phyloP scores from a whole-genome alignment of 1,139 yeast genomes.

The Yamadazyma jaroonii region DNA sequence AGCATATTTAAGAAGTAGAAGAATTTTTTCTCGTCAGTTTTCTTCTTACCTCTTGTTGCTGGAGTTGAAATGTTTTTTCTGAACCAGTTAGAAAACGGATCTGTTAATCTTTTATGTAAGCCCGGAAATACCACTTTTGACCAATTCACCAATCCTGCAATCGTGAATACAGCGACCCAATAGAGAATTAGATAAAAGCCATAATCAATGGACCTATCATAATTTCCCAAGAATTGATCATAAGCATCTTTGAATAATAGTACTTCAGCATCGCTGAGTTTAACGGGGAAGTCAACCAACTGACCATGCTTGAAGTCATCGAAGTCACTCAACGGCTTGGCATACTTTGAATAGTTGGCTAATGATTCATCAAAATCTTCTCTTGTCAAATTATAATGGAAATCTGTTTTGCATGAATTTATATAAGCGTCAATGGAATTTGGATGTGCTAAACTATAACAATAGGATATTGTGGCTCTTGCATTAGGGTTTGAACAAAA shows the following conservation, averaged over 20 bases:
- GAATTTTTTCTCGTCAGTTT: constrained; percentile 25
- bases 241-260: constrained; percentile 22
- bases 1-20: constrained; percentile 32
- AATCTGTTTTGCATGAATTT: constrained; percentile 23
- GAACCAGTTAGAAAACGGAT: constrained; percentile 23
- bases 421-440: constrained; percentile 24
- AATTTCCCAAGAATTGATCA: constrained; percentile 40
- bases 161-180: constrained; percentile 28
- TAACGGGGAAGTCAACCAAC: constrained; percentile 23
- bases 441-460: constrained; percentile 27
- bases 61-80: constrained; percentile 26
- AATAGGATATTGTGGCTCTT: constrained; percentile 41
- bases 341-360: constrained; percentile 34
- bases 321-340: constrained; percentile 22
- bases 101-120: constrained; percentile 18
- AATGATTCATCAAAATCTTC: constrained; percentile 32
- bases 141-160: constrained; percentile 33
- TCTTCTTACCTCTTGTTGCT: constrained; percentile 23
- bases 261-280: constrained; percentile 21
- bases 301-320: constrained; percentile 19
- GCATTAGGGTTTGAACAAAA: constrained; percentile 32
- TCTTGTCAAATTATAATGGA: constrained; percentile 25
- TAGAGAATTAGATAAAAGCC: constrained; percentile 28
- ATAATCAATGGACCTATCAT: constrained; percentile 32
- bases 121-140: constrained; percentile 25